phyloP scores from a whole-genome alignment of 2,329 filamentous ascomycete genomes.

The Aspergillus versicolor region DNA sequence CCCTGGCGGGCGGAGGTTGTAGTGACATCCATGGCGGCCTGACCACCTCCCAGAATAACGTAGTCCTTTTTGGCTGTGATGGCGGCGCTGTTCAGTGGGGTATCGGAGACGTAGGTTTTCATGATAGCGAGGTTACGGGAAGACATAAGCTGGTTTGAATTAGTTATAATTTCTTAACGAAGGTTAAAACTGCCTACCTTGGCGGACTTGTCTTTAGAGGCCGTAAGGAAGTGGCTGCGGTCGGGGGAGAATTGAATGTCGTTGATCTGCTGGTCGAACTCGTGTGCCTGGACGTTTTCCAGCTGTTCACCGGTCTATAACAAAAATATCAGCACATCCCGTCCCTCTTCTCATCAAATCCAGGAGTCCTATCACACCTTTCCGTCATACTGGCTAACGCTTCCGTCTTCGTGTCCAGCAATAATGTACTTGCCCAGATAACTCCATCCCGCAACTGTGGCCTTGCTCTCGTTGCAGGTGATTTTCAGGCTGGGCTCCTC shows the following conservation, averaged over 20 bases:
- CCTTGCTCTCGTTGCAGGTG: conserved; percentile 93
- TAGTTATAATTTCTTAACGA: conserved; percentile 8
- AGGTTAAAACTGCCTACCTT: conserved; percentile 59
- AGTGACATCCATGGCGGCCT: conserved; percentile 98
- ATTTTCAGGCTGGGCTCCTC: conserved; percentile 83
- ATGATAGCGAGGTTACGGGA: conserved; percentile 83
- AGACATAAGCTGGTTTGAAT: conserved; percentile 65
- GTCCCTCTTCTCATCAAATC: not conserved
- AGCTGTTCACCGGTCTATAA: conserved; percentile 72
- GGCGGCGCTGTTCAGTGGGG: conserved; percentile 90
- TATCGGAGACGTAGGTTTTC: conserved; percentile 90
- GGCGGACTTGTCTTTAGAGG: conserved; percentile 95
- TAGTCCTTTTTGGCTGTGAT: conserved; percentile 97
- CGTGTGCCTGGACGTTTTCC: conserved; percentile 79
- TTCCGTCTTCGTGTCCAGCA: conserved; percentile 94
- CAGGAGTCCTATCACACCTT: conserved; percentile 60
- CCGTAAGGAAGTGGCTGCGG: conserved; percentile 96
- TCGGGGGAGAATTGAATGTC: conserved; percentile 94
- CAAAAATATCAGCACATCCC: not conserved
- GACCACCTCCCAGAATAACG: conserved; percentile 95
- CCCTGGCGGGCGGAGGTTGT: conserved; percentile 90
- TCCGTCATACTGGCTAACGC: conserved; percentile 83
- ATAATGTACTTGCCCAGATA: conserved; percentile 95
- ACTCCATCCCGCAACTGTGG: conserved; percentile 95
- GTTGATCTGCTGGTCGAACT: conserved; percentile 77